These are phyloP conservation scores for Catenaria anguillulae DNA, from an alignment of 371 early-diverging fungal species.

Conservation along the genomic window DNA sequence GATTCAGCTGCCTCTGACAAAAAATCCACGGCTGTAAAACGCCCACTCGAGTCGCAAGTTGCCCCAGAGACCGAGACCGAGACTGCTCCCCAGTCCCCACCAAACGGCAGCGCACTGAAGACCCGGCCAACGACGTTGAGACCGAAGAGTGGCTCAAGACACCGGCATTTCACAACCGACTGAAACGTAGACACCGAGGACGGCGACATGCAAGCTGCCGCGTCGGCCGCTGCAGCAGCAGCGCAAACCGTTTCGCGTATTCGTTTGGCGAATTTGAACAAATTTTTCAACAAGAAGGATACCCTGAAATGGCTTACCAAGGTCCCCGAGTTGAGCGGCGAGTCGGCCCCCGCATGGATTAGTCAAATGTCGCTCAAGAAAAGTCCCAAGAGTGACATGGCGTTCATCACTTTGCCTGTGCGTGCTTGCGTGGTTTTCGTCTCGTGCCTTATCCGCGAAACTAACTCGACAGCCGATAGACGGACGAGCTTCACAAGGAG, in stretches of 20 bases:
- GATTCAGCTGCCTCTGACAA: too few relatives aligned
- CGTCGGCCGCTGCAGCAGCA: background rate
- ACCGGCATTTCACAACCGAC: constrained; percentile 39
- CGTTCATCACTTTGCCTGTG: constrained; percentile 28
- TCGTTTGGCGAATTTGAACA: constrained; percentile 14
- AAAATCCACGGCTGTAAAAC: too few relatives aligned
- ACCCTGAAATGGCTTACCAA: constrained; percentile 14
- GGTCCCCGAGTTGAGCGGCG: background rate
- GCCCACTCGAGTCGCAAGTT: too few relatives aligned
- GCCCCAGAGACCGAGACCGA: too few relatives aligned
- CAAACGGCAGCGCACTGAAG: too few relatives aligned
- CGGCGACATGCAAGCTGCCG: background rate
- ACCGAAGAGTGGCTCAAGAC: too few relatives aligned
- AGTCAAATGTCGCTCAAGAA: constrained; percentile 21
- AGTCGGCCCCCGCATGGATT: background rate
- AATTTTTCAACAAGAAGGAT: constrained; percentile 14
- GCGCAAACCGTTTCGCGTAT: constrained; percentile 5
- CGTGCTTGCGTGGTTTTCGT: constrained; percentile 8
- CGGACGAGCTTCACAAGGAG: background rate
- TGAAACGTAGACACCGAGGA: constrained; percentile 27
- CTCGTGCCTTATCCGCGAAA: background rate
- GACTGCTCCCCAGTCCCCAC: too few relatives aligned
- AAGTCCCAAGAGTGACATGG: constrained; percentile 30
- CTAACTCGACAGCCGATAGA: background rate
- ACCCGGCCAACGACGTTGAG: too few relatives aligned